Conservation (phyloP, 2,329 filamentous ascomycete genomes). For the Thelonectria blattea region DNA sequence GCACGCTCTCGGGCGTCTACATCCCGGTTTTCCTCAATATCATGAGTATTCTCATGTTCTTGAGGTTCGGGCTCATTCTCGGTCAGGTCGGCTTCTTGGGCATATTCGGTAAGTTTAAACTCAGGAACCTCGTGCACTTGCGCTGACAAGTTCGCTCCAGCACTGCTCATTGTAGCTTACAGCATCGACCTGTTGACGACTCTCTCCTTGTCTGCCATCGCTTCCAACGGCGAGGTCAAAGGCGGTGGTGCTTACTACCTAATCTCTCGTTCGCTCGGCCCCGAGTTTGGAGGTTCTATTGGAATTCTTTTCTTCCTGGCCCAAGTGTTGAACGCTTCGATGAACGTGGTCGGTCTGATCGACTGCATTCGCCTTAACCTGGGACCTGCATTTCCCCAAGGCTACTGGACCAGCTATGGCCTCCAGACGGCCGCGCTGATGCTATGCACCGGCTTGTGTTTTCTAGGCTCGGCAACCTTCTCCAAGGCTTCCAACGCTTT, state of each 20-base stretch:
- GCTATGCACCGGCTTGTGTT: conserved; percentile 75
- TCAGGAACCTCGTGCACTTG: not conserved
- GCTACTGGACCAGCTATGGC: conserved; percentile 78
- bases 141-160: conserved; percentile 46
- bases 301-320: conserved; percentile 90
- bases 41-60: conserved; percentile 89
- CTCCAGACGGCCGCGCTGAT: conserved; percentile 75
- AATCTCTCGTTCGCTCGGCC: conserved; percentile 83
- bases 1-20: conserved; percentile 80
- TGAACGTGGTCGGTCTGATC: conserved; percentile 86
- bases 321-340: conserved; percentile 83
- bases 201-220: conserved; percentile 85
- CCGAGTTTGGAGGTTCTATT: conserved; percentile 89
- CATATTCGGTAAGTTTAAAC: conserved; percentile 68
- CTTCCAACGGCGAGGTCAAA: conserved; percentile 86
- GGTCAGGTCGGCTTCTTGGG: conserved; percentile 81
- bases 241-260: conserved; percentile 89
- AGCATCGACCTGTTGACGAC: conserved; percentile 83
- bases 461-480: conserved; percentile 82
- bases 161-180: conserved; percentile 77
- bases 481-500: conserved; percentile 80
- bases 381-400: conserved; percentile 68
- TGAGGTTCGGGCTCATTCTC: conserved; percentile 84
- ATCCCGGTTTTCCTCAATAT: conserved; percentile 91
- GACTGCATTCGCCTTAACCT: conserved; percentile 82